phyloP scores from a whole-genome alignment of 192 early-diverging fungal genomes.

The Linderina pennispora region DNA sequence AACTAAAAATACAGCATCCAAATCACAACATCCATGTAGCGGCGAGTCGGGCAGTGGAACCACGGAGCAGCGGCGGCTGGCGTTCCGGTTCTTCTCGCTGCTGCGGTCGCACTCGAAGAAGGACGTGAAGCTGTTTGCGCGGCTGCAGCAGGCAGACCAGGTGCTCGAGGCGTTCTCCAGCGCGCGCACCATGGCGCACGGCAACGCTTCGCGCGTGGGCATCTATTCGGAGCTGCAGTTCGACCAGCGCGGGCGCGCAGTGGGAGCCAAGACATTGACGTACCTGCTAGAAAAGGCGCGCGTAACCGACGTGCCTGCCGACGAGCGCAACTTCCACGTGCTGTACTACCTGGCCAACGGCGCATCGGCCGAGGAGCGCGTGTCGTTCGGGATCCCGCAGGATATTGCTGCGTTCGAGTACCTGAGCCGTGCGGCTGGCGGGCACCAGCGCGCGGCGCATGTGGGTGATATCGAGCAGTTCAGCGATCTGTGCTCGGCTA shows the following conservation, averaged over 20 bases:
- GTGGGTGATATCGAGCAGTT: constrained; percentile 60
- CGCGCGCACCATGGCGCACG: constrained; percentile 56
- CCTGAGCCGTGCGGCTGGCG: constrained; percentile 22
- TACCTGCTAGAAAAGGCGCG: constrained; percentile 59
- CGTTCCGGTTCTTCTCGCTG: constrained; percentile 58
- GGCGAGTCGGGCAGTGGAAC: constrained; percentile 72
- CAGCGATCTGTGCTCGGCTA: constrained; percentile 52
- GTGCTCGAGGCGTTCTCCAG: constrained; percentile 84
- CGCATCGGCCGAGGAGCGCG: constrained; percentile 68
- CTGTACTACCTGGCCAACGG: constrained; percentile 86
- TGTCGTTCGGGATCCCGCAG: constrained; percentile 47
- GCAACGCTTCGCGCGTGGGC: constrained; percentile 70
- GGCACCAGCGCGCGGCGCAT: constrained; percentile 71
- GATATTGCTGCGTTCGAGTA: constrained; percentile 49
- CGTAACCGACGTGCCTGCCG: constrained; percentile 50
- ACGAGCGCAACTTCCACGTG: constrained; percentile 64
- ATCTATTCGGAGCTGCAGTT: constrained; percentile 93
- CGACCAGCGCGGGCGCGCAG: constrained; percentile 73
- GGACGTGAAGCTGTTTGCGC: constrained; percentile 68
- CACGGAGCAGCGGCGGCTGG: constrained; percentile 60
- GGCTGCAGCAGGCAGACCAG: constrained; percentile 56
- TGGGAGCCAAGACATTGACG: constrained; percentile 74
- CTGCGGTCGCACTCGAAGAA: constrained; percentile 68
- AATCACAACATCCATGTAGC: too few relatives aligned
- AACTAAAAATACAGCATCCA: too few relatives aligned